Base-by-base conservation (phyloP, 768 basidiomycete species). In the Mrakia hoshinonis region DNA sequence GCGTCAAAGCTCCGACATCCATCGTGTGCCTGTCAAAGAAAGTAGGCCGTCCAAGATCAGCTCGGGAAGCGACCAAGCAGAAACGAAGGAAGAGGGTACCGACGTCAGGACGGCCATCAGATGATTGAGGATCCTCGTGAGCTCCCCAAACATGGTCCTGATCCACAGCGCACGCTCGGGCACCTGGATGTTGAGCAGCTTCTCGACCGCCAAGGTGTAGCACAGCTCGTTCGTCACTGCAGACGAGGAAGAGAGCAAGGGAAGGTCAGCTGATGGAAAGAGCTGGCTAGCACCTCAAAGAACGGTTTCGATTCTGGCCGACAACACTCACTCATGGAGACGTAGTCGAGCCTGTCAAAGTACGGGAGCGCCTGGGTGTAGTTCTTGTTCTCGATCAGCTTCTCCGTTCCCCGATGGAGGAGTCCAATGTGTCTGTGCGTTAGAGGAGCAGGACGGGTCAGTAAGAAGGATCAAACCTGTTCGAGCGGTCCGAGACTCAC, bases 81-180 rank as follows among this genome's bases (percentile, higher is more conserved):
- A 11, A 20, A 58, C 7, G 5, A 54, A 15, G 43, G 13, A 20
- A 3, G 22, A 29, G 22, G 18, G 24, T 2, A 76, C 77, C 70
- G 70, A 79, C 77, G 94, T 91, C 51, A 99, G 85, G 73, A 97
- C 85, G 73, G 95, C 95, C 95, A 99, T 99, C 72, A 98, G 83
- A 78, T 99, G 95, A 83, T 95, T 98, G 70, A 97, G 84, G 74
- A 98, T 85, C 71, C 94, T 89, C 2, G 95, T 99, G 72, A 99
- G 89, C 83, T 99, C 96, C 71, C 92, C 94, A 79, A 96, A 99
- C 76, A 99, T 75, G 0, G 93, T 96, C 60, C 96, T 87, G 75
- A 98, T 95, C 95, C 95, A 99, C 80, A 96, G 91, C 6, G 96
- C 96, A 68, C 95, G 88, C 73, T 93, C 94, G 4, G 95, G 95